Conservation (phyloP, 2,329 filamentous ascomycete genomes). For the Trichophyton verrucosum region DNA sequence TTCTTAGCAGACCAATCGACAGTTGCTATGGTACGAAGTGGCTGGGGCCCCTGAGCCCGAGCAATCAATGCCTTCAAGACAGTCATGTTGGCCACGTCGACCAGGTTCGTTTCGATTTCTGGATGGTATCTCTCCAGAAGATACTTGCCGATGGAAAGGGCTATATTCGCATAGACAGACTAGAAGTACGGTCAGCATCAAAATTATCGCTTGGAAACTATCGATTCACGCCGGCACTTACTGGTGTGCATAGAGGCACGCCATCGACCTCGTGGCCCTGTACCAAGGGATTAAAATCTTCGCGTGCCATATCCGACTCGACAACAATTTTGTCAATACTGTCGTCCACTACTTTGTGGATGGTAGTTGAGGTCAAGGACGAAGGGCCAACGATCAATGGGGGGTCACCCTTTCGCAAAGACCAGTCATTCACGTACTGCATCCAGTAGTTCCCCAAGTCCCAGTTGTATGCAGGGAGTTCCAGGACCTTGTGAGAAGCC, state of each 20-base stretch:
- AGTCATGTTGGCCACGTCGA: conserved; percentile 9
- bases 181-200: conserved; percentile 4
- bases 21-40: conserved; percentile 4
- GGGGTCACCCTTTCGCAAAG: conserved; percentile 5
- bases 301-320: background rate
- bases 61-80: conserved; percentile 9
- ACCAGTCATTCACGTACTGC: conserved; percentile 11
- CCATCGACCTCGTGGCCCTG: conserved; percentile 9
- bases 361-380: conserved; percentile 1
- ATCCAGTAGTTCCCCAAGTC: conserved; percentile 61
- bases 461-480: conserved; percentile 55
- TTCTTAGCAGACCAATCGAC: conserved; percentile 5
- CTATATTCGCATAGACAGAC: conserved; percentile 13
- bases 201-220: background rate
- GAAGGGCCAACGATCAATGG: background rate
- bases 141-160: conserved; percentile 6
- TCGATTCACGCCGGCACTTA: conserved; percentile 5
- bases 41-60: background rate
- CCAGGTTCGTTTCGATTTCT: background rate
- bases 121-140: background rate
- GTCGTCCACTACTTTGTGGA: conserved; percentile 4
- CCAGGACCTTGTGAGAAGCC: conserved; percentile 46
- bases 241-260: conserved; percentile 7
- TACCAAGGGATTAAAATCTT: conserved; percentile 1
- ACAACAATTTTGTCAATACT: background rate